phyloP scores from a whole-genome alignment of 805 yeast species.

The Blastobotrys mokoenaii region DNA sequence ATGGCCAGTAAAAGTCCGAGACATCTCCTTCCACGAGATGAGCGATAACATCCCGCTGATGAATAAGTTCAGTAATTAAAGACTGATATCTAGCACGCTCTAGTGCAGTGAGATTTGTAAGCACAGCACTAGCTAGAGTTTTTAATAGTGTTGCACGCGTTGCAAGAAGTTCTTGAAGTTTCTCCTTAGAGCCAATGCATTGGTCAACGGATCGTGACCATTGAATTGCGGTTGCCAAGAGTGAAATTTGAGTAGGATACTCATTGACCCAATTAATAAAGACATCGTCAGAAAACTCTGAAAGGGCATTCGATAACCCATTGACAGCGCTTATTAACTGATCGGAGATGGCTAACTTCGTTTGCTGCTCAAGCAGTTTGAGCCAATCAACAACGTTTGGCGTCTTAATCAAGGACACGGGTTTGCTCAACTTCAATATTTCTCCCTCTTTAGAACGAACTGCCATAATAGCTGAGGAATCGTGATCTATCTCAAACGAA shows the following conservation, averaged over 20 bases:
- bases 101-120: constrained; percentile 23
- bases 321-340: constrained; percentile 28
- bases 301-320: constrained; percentile 10
- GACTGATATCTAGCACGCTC: constrained; percentile 44
- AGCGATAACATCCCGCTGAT: constrained; percentile 40
- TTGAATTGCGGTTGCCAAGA: constrained; percentile 46
- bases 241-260: constrained; percentile 47
- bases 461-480: constrained; percentile 33
- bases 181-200: constrained; percentile 11
- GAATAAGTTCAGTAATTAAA: constrained; percentile 59
- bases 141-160: constrained; percentile 7
- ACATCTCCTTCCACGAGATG: constrained; percentile 15
- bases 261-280: constrained; percentile 31
- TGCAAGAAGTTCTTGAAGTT: not conserved
- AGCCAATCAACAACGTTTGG: constrained; percentile 57
- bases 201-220: constrained; percentile 45
- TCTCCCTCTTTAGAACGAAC: constrained; percentile 66
- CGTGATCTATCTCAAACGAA: constrained; percentile 32
- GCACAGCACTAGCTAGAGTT: constrained; percentile 28
- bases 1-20: constrained; percentile 38
- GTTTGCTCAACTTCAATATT: constrained; percentile 32
- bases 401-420: constrained; percentile 37
- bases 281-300: constrained; percentile 5
- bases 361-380: constrained; percentile 43
- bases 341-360: constrained; percentile 40